A percentile compares a stretch with the other conserved stretches of the same genome.
Conservation (phyloP, 78 protist species). For the Tieghemostelium lacteum region DNA sequence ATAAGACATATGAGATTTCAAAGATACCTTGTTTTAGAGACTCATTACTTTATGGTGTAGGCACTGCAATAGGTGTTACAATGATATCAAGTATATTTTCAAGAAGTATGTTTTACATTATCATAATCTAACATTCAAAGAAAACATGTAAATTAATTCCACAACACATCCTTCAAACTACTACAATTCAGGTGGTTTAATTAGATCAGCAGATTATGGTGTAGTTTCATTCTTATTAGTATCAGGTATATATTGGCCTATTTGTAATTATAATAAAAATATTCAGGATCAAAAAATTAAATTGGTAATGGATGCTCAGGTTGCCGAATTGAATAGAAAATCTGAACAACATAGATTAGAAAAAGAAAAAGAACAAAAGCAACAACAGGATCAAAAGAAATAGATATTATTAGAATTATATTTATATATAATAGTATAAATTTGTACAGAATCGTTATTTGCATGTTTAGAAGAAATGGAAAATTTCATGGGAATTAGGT, state of each 20-base stretch:
- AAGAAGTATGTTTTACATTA: constrained; percentile 10
- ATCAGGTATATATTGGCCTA: constrained; percentile 53
- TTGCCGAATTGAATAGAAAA: constrained; percentile 67
- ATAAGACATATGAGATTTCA: not conserved
- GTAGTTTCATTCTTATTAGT: constrained; percentile 38
- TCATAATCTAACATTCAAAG: not conserved
- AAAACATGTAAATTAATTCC: not conserved
- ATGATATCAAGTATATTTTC: constrained; percentile 16
- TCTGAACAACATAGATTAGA: not conserved
- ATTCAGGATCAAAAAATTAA: constrained; percentile 46
- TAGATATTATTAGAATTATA: no score
- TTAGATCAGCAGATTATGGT: constrained; percentile 47
- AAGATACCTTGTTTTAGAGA: constrained; percentile 52
- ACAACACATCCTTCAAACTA: not conserved
- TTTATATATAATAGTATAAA: no score
- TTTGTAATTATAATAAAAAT: constrained; percentile 59
- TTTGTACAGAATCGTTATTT: no score
- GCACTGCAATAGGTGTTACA: constrained; percentile 41
- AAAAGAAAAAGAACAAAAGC: not conserved
- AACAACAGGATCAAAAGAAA: not conserved
- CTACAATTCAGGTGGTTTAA: not conserved
- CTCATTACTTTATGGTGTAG: constrained; percentile 54
- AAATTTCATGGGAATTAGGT: no score
- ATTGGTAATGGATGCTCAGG: constrained; percentile 66
- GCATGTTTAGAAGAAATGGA: not conserved